Evolutionary conservation across 768 basidiomycete genomes (phyloP), one percentile per base, ranked within the genome.

Genomic region (Boletus reticulatus): DNA sequence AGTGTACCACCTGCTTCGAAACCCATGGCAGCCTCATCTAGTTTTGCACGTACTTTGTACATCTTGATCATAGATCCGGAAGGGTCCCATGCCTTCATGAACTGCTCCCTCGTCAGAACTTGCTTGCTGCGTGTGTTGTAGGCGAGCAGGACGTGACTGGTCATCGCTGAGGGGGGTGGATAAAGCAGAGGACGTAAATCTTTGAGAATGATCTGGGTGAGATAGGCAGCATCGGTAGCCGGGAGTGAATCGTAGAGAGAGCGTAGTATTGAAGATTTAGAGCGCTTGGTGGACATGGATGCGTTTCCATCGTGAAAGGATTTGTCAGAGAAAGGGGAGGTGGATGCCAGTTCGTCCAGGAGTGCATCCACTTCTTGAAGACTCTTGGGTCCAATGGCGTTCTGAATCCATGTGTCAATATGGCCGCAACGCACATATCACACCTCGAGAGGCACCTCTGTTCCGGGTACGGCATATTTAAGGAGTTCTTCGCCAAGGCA

Each of bases 191-290:
- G 92, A 29, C 86, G 81, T 0, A 98, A 73, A 67, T 98, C 94
- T 59, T 89, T 89, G 36, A 96, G 80, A 55, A 98, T 89, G 59
- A 96, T 87, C 64, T 98, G 94, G 0, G 89, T 88, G 46, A 95
- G 74, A 57, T 87, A 80, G 1, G 83, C 76, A 3, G 87, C 80
- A 39, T 90, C 87, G 12, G 72, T 70, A 0, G 92, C 84, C 2
- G 84, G 75, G 11, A 93, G 72, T 3, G 75, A 69, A 39, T 77
- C 75, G 59, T 84, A 94, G 4, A 95, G 76, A 16, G 73, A 68
- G n/a, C 73, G 72, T 2, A 94, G 73, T 54, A 85, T 77, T 12
- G 43, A 53, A 10, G 48, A 50, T 36, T 68, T 69, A 0, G 72
- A 62, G 3, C 74, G 73, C 46, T 69, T 75, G 4, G 62, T 57